Evolutionary conservation across 768 basidiomycete genomes (phyloP), one percentile per base, ranked within the genome.

Genomic region (Xerocomus brunneocitrinus): DNA sequence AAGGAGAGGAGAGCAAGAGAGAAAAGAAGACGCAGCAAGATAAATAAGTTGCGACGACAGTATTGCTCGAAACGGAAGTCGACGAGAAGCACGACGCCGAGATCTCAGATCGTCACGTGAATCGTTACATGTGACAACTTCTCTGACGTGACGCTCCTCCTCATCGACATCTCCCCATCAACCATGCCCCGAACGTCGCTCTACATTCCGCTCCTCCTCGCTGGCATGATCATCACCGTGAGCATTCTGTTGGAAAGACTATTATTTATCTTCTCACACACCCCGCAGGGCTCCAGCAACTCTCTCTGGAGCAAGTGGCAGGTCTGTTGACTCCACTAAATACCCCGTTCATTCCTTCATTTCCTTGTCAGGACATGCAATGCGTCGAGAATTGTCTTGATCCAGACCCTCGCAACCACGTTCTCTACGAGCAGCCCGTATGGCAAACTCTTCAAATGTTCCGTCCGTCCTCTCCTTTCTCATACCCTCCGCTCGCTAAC

Each of bases 381-480:
- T 98, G 95, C 66, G 95, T 98, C 41, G 92, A 92, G 78, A 89
- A 95, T 70, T 98, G 95, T 68, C 67, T 69, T 44, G 79, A 85
- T 58, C 79, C 80, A 35, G 74, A 90, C 69, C 79, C 84, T 2
- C 56, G 63, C 3, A 74, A 75, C 34, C 83, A 80, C 50, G 77
- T 93, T 46, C 79, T 91, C 30, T 98, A 89, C 68, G 94, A 98
- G 65, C 95, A 98, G 68, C 94, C 93, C 5, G 91, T 95, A 25
- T 89, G 91, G 89, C 91, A 93, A 71, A 91, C 84, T 13, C 78
- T 92, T 38, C 89, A 91, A 70, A 93, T 91, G 89, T 91, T 91
- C 71, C 76, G 88, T 90, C 65, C 70, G 87, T 79, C 41, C 42
- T 43, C 56, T 58, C 47, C 51, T 64, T 57, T 54, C 51, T 50